Conservation (phyloP, 208 protist genomes). For the Leishmania guyanensis region DNA sequence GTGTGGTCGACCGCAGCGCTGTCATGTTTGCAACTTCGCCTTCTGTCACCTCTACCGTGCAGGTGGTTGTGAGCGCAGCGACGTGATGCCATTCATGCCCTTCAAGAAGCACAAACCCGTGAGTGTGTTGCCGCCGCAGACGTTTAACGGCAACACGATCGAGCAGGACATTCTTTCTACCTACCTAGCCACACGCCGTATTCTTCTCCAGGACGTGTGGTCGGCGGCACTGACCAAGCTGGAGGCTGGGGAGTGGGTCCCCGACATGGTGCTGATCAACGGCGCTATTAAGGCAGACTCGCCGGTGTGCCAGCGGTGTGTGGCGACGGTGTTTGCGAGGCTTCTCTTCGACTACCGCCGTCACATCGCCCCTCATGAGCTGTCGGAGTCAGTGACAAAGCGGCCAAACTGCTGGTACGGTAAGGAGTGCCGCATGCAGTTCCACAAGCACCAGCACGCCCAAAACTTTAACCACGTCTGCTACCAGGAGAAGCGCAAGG, state of each 20-base stretch:
- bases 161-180: slow-evolving; percentile 72
- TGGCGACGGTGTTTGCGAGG: slow-evolving; percentile 48
- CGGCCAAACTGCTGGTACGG: slow-evolving; percentile 91
- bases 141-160: slow-evolving; percentile 73
- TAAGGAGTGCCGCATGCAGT: slow-evolving; percentile 82
- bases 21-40: slow-evolving; percentile 71
- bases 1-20: slow-evolving; percentile 70
- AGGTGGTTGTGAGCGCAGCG: slow-evolving; percentile 33
- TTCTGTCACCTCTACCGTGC: slow-evolving; percentile 84
- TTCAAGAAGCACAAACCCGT: slow-evolving; percentile 23
- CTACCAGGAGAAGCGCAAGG: slow-evolving; percentile 88
- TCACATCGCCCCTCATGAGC: slow-evolving; percentile 42
- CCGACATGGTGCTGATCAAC: slow-evolving; percentile 62
- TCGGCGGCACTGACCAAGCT: slow-evolving; percentile 50
- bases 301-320: slow-evolving; percentile 66
- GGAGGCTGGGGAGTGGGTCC: slow-evolving; percentile 47
- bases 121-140: slow-evolving; percentile 39
- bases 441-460: slow-evolving; percentile 78
- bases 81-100: slow-evolving; percentile 17
- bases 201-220: slow-evolving; percentile 49
- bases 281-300: slow-evolving; percentile 39
- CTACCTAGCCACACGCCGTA: slow-evolving; percentile 50
- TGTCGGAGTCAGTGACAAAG: slow-evolving; percentile 62
- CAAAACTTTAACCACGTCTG: slow-evolving; percentile 90
- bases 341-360: slow-evolving; percentile 85